A percentile compares a stretch with the other conserved stretches of the same genome.
Conservation (phyloP, 108 stramenopile genomes). For the Cylindrotheca fusiformis region DNA sequence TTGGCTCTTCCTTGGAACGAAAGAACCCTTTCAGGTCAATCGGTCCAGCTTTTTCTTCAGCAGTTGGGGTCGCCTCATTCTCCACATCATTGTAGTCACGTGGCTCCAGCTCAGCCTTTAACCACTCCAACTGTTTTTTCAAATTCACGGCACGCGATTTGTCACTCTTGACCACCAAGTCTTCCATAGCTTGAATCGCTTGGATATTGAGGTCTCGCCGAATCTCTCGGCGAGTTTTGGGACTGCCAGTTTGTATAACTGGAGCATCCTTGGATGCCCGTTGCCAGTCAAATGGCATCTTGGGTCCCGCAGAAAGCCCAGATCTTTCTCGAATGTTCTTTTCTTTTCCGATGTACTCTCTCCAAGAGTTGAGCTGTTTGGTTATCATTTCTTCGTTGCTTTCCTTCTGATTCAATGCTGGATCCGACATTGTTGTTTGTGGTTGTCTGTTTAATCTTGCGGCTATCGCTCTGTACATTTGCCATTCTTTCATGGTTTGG, state of each 20-base stretch:
- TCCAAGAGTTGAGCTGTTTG: constrained; percentile 36
- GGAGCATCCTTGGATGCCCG: constrained; percentile 10
- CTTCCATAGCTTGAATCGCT: constrained; percentile 42
- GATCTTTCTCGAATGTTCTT: constrained; percentile 27
- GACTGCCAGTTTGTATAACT: neutral
- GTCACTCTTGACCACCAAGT: constrained; percentile 29
- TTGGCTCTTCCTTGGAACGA: constrained; percentile 1
- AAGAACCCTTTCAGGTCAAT: constrained; percentile 44
- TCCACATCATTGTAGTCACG: constrained; percentile 36
- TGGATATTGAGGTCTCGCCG: constrained; percentile 38
- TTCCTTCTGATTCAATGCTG: neutral
- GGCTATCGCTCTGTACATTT: constrained; percentile 52
- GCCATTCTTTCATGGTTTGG: constrained; percentile 55
- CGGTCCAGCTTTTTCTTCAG: constrained; percentile 22
- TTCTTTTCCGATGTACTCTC: constrained; percentile 39
- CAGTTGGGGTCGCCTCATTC: constrained; percentile 5
- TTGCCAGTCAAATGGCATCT: constrained; percentile 43
- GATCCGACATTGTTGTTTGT: neutral
- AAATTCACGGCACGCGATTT: constrained; percentile 21
- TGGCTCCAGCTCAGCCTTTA: constrained; percentile 31
- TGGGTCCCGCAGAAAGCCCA: constrained; percentile 28
- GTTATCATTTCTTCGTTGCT: constrained; percentile 22
- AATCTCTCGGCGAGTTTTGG: constrained; percentile 15
- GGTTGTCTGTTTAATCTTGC: constrained; percentile 19
- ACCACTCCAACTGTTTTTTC: constrained; percentile 29